These are phyloP conservation scores for Didymella pomorum DNA, from an alignment of 2,329 filamentous ascomycete species.

Conservation along the genomic window DNA sequence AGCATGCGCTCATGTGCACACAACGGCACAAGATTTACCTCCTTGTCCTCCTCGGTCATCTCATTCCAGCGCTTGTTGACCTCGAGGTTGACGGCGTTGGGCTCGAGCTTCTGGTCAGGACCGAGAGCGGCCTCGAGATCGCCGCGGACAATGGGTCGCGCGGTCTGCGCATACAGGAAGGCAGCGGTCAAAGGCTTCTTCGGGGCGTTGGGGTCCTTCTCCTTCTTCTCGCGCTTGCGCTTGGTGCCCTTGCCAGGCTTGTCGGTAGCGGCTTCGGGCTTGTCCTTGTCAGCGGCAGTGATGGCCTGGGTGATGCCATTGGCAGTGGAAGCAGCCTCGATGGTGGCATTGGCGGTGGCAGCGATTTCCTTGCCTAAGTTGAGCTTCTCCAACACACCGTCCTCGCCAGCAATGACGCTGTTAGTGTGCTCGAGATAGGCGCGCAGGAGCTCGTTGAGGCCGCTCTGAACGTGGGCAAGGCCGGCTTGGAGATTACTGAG, in stretches of 20 bases:
- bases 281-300: conserved; percentile 22
- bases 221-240: conserved; percentile 86
- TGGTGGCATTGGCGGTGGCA: conserved; percentile 37
- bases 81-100: conserved; percentile 87
- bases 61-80: conserved; percentile 85
- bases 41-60: conserved; percentile 77
- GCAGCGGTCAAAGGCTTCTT: conserved; percentile 94
- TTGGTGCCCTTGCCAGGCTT: conserved; percentile 53
- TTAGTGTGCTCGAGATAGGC: conserved; percentile 91
- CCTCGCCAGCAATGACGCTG: conserved; percentile 67
- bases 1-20: neutral
- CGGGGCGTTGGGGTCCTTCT: conserved; percentile 84
- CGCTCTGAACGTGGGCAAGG: conserved; percentile 51
- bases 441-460: conserved; percentile 79
- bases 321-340: conserved; percentile 39
- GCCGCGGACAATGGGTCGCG: conserved; percentile 79
- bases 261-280: conserved; percentile 26
- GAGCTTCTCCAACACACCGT: conserved; percentile 51
- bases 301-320: conserved; percentile 34
- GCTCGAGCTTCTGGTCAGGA: conserved; percentile 76
- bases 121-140: conserved; percentile 60
- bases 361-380: conserved; percentile 55
- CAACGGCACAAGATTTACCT: conserved; percentile 53
- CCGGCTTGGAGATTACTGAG: conserved; percentile 77
- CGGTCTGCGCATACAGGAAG: conserved; percentile 92